A percentile compares a stretch with the other conserved stretches of the same genome.
phyloP scores from a whole-genome alignment of 768 basidiomycete species.

The Phlebiopsis gigantea region DNA sequence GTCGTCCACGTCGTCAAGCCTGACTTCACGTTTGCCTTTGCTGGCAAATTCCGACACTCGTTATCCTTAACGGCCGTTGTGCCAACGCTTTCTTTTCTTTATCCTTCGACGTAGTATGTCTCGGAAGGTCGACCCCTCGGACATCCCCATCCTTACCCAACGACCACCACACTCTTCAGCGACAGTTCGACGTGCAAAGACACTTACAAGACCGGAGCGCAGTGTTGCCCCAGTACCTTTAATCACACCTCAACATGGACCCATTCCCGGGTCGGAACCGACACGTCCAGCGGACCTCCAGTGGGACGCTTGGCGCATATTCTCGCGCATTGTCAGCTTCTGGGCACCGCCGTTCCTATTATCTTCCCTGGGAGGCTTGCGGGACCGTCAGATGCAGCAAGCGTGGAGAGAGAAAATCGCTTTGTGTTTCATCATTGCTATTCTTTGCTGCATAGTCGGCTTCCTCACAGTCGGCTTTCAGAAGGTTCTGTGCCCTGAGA shows the following conservation, averaged over 20 bases:
- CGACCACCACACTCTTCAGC: conserved; percentile 15
- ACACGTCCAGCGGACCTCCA: conserved; percentile 26
- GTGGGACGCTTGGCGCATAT: conserved; percentile 73
- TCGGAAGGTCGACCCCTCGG: conserved; percentile 31
- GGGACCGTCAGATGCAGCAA: conserved; percentile 70
- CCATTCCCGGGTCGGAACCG: conserved; percentile 32
- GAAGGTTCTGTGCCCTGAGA: conserved; percentile 81
- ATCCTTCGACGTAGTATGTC: conserved; percentile 18
- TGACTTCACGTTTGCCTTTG: conserved; percentile 16
- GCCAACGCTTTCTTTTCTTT: conserved; percentile 18
- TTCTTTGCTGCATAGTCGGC: conserved; percentile 76
- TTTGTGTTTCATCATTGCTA: conserved; percentile 78
- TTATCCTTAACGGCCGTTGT: conserved; percentile 15
- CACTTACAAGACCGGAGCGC: conserved; percentile 93
- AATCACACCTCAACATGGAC: conserved; percentile 71
- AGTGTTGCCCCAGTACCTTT: conserved; percentile 91
- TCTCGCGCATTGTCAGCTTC: conserved; percentile 75
- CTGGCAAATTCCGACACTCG: conserved; percentile 16
- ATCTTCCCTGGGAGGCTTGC: conserved; percentile 69
- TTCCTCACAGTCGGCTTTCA: conserved; percentile 95
- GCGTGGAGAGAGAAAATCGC: conserved; percentile 99
- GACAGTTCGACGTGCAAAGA: conserved; percentile 86
- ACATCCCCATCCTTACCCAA: conserved; percentile 63
- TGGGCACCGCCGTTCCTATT: conserved; percentile 87
- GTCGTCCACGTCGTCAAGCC: conserved; percentile 20